A percentile compares a stretch with the other conserved stretches of the same genome.
These are phyloP conservation scores for Sindora glabra DNA, from an alignment of 306 rosid species.

Conservation along the genomic window DNA sequence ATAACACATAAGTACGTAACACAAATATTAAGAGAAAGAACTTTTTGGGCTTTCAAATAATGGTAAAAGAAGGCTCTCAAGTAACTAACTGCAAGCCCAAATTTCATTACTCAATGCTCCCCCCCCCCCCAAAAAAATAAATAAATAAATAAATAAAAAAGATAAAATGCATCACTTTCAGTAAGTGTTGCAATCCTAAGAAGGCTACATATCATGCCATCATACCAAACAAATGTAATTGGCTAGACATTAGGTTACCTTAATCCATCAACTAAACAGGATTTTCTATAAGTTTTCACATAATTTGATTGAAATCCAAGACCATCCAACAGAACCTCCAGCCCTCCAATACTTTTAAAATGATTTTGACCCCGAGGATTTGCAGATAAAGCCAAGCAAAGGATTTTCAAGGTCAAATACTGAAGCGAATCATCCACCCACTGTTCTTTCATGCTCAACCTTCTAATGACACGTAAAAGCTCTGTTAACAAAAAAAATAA, in stretches of 20 bases:
- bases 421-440: slow-evolving; percentile 66
- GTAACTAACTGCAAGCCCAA: background rate
- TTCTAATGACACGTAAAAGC: slow-evolving; percentile 73
- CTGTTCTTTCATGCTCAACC: slow-evolving; percentile 83
- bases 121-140: too few relatives aligned
- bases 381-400: slow-evolving; percentile 60
- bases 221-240: slow-evolving; percentile 2
- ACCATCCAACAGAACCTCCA: slow-evolving; percentile 95
- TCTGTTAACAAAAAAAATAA: slow-evolving; percentile 66
- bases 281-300: slow-evolving; percentile 31
- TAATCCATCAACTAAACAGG: slow-evolving; percentile 38
- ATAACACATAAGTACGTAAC: too few relatives aligned
- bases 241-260: slow-evolving; percentile 41
- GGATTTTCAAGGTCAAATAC: slow-evolving; percentile 69
- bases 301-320: slow-evolving; percentile 80
- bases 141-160: too few relatives aligned
- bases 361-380: slow-evolving; percentile 91
- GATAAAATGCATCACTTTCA: background rate
- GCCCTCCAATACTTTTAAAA: slow-evolving; percentile 97
- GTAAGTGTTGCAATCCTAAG: background rate
- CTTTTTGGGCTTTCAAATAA: too few relatives aligned
- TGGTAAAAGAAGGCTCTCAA: too few relatives aligned
- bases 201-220: slow-evolving; percentile 4
- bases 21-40: too few relatives aligned
- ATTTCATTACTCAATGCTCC: slow-evolving; percentile 1